Evolutionary conservation across 768 basidiomycete species (phyloP), one percentile per base, ranked within the genome.

Genomic region (Suillus alpinus): DNA sequence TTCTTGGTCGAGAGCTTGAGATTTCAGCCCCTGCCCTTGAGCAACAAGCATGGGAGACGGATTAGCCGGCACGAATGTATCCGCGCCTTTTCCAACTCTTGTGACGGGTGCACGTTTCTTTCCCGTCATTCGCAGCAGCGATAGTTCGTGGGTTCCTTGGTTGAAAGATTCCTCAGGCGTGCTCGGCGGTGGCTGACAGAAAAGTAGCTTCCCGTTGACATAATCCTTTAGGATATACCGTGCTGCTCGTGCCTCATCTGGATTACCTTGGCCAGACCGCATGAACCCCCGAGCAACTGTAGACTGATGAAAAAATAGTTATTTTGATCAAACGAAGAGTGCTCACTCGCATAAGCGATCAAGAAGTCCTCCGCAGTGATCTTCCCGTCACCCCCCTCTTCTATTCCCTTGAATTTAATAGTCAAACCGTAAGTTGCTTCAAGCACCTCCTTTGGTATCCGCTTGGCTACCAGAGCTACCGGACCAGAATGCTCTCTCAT

Each of bases 141-240:
- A 81, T 23, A 86, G 73, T 50, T 85, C 79, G 58, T 89, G 84
- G 13, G 87, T 89, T 51, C 82, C 78, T 56, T 80, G 71, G 75
- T 98, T 98, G 79, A 95, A 98, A 1, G 77, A 77, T 52, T 83
- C 80, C 34, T 87, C 83, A 1, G 83, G 69, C 4, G 84, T 74
- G 12, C 77, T 85, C 1, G 95, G 94, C n/a, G 96, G 92, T 16
- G 93, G 86, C 65, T 96, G 91, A 65, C 92, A 94, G 73, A 84
- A 98, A 9, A 98, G 81, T 0, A 99, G 81, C 67, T 93, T 94
- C 29, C 92, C 97, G 66, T 91, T 95, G 62, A 98, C 95, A 69
- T 95, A 99, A 76, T 99, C 97, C 73, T 99, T 99, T 53, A 99
- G 81, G 59, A 99, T 80, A 69, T 90, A 89, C 61, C 97, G 86